Evolutionary conservation across 179 eudicot genomes (phyloP), one percentile per base, ranked within the genome.

Genomic region (Vitellaria paradoxa): DNA sequence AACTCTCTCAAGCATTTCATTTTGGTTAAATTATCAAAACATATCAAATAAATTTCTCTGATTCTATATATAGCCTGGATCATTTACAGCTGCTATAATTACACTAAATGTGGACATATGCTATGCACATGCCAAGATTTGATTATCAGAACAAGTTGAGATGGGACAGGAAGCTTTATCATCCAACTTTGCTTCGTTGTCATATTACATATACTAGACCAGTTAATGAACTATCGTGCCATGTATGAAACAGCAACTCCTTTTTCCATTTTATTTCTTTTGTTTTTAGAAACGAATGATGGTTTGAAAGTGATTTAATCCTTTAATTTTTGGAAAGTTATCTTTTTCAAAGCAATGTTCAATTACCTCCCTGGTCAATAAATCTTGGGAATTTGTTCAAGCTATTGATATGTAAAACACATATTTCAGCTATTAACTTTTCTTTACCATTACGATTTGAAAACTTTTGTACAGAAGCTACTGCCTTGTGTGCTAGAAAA

Each of bases 111-210:
- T 45, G 62, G 62, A 24, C 37, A 71, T 68, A 62, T 65, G 62
- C 55, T 40, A 40, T 40, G 50, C 65, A 66, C 68, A 65, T 20
- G 42, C 20, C 73, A 7, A 57, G 7, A 53, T 68, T 23, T 42
- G 73, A 26, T 66, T 26, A 50, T 52, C 42, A 53, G 70, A 24
- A 53, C 49, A 76, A 40, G 53, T 13, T 47, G 46, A 62, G 69
- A 74, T 7, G 21, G 46, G 0, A 53, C 9, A 37, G 65, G 62
- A 55, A 65, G 37, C 18, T 17, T 46, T 40, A 3, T 30, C 6
- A 12, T 65, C 56, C 56, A 30, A 56, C 49, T 37, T 37, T 57
- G 75, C 65, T 72, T 37, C 55, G 37, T 17, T 56, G 13, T 57
- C 42, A 20, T 13, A 30, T 17, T 30, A n/a, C 52, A 37, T 0